Conservation (phyloP, 164 flowering plant genomes). For the Kingdonia uniflora region DNA sequence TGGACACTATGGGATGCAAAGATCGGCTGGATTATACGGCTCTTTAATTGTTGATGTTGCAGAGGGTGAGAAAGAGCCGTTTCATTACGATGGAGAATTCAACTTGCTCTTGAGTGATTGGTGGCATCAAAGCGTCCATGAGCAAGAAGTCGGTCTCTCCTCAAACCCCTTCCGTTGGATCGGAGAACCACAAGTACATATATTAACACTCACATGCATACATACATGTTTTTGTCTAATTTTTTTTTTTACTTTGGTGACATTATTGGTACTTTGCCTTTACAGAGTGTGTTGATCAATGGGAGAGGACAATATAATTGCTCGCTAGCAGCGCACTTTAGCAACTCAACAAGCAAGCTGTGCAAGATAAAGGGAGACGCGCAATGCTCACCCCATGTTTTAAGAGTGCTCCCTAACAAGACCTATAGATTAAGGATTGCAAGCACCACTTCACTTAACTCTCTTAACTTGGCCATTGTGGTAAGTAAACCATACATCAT, state of each 20-base stretch:
- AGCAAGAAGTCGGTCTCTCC: conserved; percentile 55
- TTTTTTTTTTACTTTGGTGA: neutral
- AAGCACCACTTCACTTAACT: conserved; percentile 65
- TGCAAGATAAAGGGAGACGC: conserved; percentile 36
- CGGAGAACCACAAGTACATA: conserved; percentile 74
- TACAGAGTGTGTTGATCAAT: conserved; percentile 58
- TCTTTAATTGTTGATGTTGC: conserved; percentile 67
- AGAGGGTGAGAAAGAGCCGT: conserved; percentile 62
- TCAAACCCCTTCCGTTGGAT: conserved; percentile 71
- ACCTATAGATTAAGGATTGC: conserved; percentile 78
- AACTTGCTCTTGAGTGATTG: conserved; percentile 64
- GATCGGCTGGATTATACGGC: conserved; percentile 86
- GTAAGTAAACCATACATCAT: conserved; percentile 23
- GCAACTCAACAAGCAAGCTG: conserved; percentile 18
- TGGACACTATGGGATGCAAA: conserved; percentile 94
- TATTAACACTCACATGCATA: neutral
- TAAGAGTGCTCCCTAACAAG: conserved; percentile 57
- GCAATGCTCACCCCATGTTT: conserved; percentile 53
- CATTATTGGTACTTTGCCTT: too few relatives aligned
- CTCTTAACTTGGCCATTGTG: conserved; percentile 73
- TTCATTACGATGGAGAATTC: conserved; percentile 69
- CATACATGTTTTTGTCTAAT: neutral
- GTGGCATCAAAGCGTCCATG: conserved; percentile 59
- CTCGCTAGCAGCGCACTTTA: conserved; percentile 48
- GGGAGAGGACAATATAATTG: conserved; percentile 85